Conservation (phyloP, 371 early-diverging fungal genomes). For the Apophysomyces variabilis region DNA sequence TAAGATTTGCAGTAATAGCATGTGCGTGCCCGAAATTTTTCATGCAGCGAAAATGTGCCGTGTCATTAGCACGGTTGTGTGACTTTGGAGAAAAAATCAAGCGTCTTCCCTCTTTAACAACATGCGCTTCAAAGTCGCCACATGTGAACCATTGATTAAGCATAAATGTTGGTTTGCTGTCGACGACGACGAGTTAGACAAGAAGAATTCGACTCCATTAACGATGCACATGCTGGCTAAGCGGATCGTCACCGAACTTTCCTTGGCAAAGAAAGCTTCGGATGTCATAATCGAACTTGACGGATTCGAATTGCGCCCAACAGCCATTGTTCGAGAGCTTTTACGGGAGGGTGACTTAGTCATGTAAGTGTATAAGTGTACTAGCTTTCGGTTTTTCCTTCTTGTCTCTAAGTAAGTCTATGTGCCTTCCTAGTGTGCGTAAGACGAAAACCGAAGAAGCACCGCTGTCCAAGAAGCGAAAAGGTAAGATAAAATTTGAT, state of each 20-base stretch:
- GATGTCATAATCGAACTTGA: neutral
- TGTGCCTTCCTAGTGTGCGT: neutral
- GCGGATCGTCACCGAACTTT: constrained; percentile 1
- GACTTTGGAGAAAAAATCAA: neutral
- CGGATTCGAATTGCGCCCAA: constrained; percentile 1
- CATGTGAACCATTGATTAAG: constrained; percentile 2
- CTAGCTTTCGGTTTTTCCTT: neutral
- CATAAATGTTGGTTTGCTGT: constrained; percentile 1
- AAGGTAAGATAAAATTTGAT: neutral
- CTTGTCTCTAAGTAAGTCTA: neutral
- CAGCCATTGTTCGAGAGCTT: neutral
- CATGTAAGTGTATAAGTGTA: neutral
- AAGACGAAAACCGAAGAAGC: neutral
- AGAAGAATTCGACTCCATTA: neutral
- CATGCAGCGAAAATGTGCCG: no score
- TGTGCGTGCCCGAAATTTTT: no score
- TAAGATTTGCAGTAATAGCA: no score
- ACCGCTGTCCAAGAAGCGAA: neutral
- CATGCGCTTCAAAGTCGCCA: constrained; percentile 1
- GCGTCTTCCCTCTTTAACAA: neutral
- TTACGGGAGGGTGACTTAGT: neutral
- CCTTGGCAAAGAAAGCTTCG: neutral
- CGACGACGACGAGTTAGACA: neutral
- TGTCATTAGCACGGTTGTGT: neutral
- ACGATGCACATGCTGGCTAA: neutral